Conservation (phyloP, 371 early-diverging fungal species). For the Thermomucor indicae-seudaticae region DNA sequence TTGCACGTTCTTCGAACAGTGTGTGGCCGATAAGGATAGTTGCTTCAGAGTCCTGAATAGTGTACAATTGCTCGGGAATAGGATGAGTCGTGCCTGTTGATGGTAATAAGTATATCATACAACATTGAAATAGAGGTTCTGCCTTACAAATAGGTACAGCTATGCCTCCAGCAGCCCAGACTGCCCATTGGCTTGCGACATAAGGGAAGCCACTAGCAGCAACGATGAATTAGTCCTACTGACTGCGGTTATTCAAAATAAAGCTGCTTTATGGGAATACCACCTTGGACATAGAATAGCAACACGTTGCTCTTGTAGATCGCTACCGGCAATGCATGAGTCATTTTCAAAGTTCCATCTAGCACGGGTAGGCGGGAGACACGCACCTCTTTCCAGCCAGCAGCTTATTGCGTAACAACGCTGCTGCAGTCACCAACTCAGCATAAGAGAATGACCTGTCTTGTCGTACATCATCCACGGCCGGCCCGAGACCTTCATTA, state of each 20-base stretch:
- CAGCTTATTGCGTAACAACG: constrained; percentile 13
- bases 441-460: constrained; percentile 19
- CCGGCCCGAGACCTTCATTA: constrained; percentile 10
- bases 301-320: constrained; percentile 54
- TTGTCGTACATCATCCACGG: constrained; percentile 31
- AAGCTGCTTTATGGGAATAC: neutral
- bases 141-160: constrained; percentile 71
- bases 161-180: constrained; percentile 76
- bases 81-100: constrained; percentile 58
- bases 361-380: neutral
- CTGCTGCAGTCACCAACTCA: constrained; percentile 27
- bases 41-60: constrained; percentile 53
- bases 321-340: constrained; percentile 12
- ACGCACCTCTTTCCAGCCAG: constrained; percentile 24
- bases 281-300: constrained; percentile 70
- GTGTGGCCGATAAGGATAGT: constrained; percentile 39
- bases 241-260: neutral
- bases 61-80: constrained; percentile 61
- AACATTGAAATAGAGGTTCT: neutral
- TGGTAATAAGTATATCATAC: neutral
- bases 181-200: constrained; percentile 67
- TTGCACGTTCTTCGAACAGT: constrained; percentile 30
- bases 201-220: constrained; percentile 57
- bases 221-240: neutral
- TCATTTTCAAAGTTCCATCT: neutral